Conservation (phyloP, 768 basidiomycete genomes). For the Termitomyces sp. region DNA sequence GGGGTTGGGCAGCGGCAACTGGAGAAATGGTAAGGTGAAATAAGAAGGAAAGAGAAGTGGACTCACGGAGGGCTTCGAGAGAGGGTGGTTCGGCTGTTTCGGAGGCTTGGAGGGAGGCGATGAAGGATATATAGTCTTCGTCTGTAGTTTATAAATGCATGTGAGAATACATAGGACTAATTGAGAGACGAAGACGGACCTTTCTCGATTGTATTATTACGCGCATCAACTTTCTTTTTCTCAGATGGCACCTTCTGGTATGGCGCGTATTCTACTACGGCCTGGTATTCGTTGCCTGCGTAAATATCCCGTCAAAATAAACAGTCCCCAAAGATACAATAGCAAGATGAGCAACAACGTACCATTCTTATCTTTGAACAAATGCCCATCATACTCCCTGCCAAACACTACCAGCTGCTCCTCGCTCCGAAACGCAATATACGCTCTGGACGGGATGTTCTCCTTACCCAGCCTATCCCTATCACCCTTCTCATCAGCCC, state of each 20-base stretch:
- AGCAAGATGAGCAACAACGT: conserved; percentile 44
- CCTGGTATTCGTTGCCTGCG: conserved; percentile 81
- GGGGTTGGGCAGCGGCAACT: conserved; percentile 66
- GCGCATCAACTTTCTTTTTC: conserved; percentile 72
- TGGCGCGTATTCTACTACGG: conserved; percentile 92
- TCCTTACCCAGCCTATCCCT: conserved; percentile 83
- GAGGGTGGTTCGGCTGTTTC: conserved; percentile 51
- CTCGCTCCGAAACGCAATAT: conserved; percentile 82
- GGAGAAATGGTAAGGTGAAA: background rate
- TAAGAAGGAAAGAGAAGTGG: background rate
- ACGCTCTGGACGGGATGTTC: conserved; percentile 83
- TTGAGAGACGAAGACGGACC: conserved; percentile 39
- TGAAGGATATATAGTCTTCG: conserved; percentile 80
- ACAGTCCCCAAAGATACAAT: too few relatives aligned
- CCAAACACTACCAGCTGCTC: conserved; percentile 73
- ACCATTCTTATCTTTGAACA: conserved; percentile 93
- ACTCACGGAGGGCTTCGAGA: conserved; percentile 61
- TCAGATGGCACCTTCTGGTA: conserved; percentile 82
- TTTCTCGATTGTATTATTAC: conserved; percentile 87
- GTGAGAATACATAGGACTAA: background rate
- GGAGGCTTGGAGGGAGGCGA: conserved; percentile 63
- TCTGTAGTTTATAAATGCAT: conserved; percentile 38
- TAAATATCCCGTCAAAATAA: background rate
- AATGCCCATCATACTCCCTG: conserved; percentile 84
- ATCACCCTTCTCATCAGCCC: background rate